Conservation (phyloP, 345 rosid genomes). For the Citrus sp. region DNA sequence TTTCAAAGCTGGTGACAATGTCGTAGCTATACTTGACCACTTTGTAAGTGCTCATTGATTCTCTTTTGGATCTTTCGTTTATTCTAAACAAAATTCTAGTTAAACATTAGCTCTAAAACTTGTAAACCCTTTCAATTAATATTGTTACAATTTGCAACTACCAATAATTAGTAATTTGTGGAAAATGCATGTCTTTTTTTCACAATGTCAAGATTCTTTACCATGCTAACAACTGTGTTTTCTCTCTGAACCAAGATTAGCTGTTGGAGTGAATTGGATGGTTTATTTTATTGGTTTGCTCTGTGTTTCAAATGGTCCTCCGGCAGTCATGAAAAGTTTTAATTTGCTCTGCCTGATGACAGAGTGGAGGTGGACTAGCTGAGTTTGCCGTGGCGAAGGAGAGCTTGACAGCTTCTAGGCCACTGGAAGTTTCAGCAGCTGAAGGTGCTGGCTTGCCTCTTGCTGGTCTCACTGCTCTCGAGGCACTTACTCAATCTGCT, state of each 20-base stretch:
- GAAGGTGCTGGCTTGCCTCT: slow-evolving; percentile 60
- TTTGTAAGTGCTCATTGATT: slow-evolving; percentile 32
- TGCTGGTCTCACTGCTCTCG: slow-evolving; percentile 67
- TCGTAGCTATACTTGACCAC: slow-evolving; percentile 49
- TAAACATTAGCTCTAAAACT: neutral
- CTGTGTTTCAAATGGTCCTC: neutral
- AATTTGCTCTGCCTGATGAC: slow-evolving; percentile 8
- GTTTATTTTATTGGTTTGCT: neutral
- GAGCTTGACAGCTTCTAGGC: slow-evolving; percentile 50
- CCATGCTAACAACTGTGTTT: neutral
- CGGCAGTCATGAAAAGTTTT: neutral
- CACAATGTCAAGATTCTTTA: neutral
- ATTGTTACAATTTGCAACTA: neutral
- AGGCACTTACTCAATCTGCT: slow-evolving; percentile 49
- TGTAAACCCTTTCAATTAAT: neutral
- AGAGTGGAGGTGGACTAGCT: slow-evolving; percentile 63
- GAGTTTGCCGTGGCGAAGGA: slow-evolving; percentile 62
- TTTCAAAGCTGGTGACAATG: slow-evolving; percentile 78
- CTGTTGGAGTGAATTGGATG: neutral
- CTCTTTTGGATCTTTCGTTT: neutral
- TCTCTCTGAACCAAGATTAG: neutral
- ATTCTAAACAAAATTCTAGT: neutral
- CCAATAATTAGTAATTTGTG: neutral
- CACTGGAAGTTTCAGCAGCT: slow-evolving; percentile 61
- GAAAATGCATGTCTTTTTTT: neutral